Evolutionary conservation across 2,329 filamentous ascomycete genomes (phyloP).

Genomic region (Xylaria sp.): DNA sequence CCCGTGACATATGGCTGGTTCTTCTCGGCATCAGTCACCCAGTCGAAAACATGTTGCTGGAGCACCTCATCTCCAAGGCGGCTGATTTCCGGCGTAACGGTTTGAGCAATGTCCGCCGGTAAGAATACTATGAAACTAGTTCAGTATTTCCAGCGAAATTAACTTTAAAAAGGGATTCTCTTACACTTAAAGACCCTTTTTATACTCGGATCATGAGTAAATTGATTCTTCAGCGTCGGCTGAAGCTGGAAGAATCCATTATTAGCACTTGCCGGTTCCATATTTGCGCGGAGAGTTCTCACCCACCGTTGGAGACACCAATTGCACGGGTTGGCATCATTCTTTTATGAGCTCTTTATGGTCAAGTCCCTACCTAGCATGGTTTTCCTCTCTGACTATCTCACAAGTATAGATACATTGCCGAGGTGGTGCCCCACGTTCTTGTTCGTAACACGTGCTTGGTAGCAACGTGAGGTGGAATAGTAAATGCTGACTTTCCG

Average conservation of each 20-base stretch:
- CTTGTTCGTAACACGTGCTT: constrained; percentile 23
- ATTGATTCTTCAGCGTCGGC: constrained; percentile 39
- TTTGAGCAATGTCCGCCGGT: constrained; percentile 52
- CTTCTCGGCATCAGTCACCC: constrained; percentile 71
- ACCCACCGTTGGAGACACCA: constrained; percentile 38
- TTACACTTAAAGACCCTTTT: constrained; percentile 38
- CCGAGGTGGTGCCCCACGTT: constrained; percentile 33
- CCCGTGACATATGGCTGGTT: constrained; percentile 70
- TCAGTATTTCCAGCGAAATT: constrained; percentile 7
- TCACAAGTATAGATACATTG: constrained; percentile 5
- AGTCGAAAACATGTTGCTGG: constrained; percentile 63
- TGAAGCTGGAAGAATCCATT: constrained; percentile 40
- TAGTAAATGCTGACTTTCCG: constrained; percentile 19
- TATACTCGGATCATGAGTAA: constrained; percentile 39
- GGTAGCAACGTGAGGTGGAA: not conserved
- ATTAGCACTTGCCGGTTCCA: constrained; percentile 47
- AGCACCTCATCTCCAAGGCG: constrained; percentile 64
- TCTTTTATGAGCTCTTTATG: constrained; percentile 36
- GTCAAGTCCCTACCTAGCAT: not conserved
- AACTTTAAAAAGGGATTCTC: not conserved
- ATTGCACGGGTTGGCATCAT: constrained; percentile 48
- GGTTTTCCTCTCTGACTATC: not conserved
- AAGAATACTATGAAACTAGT: constrained; percentile 57
- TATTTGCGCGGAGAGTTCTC: constrained; percentile 15
- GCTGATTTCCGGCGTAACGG: constrained; percentile 57